phyloP scores from a whole-genome alignment of 1,139 yeast species.

The Debaryomyces nepalensis region DNA sequence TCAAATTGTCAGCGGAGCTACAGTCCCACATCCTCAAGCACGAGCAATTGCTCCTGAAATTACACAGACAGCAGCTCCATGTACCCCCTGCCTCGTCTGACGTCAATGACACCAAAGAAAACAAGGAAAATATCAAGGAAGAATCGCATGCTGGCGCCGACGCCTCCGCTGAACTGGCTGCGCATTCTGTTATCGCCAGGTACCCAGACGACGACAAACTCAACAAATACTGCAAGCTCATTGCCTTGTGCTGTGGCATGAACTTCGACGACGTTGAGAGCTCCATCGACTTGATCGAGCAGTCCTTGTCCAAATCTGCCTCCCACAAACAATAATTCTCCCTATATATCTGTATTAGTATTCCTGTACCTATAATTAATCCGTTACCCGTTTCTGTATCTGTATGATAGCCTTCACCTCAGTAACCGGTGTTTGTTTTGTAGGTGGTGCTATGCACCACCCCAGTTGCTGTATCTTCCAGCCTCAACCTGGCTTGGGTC shows the following conservation, averaged over 20 bases:
- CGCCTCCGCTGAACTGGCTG: background rate
- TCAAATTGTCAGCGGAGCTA: slow-evolving; percentile 7
- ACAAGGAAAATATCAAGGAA: slow-evolving; percentile 14
- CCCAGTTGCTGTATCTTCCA: too few relatives aligned
- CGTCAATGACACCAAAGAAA: slow-evolving; percentile 2
- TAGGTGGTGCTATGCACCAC: too few relatives aligned
- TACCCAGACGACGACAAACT: slow-evolving; percentile 42
- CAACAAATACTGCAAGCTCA: slow-evolving; percentile 47
- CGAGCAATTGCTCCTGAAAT: slow-evolving; percentile 3
- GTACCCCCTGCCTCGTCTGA: slow-evolving; percentile 3
- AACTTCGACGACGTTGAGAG: slow-evolving; percentile 44
- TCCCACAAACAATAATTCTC: slow-evolving; percentile 9
- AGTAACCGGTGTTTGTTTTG: too few relatives aligned
- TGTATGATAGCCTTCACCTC: too few relatives aligned
- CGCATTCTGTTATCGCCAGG: slow-evolving; percentile 17
- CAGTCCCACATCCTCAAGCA: slow-evolving; percentile 5
- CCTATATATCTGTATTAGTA: slow-evolving; percentile 9
- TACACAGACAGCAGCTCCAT: slow-evolving; percentile 2
- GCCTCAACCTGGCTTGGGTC: too few relatives aligned
- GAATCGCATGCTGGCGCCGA: background rate
- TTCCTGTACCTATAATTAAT: slow-evolving; percentile 5
- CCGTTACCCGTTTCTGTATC: background rate
- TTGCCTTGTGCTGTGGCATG: slow-evolving; percentile 53
- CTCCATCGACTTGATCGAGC: slow-evolving; percentile 50
- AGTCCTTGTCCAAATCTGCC: slow-evolving; percentile 31